Percentiles rank a stretch among this genome's conserved stretches.
These are phyloP conservation scores for Warburgia ugandensis DNA, from an alignment of 164 flowering plant genomes.

Conservation along the genomic window DNA sequence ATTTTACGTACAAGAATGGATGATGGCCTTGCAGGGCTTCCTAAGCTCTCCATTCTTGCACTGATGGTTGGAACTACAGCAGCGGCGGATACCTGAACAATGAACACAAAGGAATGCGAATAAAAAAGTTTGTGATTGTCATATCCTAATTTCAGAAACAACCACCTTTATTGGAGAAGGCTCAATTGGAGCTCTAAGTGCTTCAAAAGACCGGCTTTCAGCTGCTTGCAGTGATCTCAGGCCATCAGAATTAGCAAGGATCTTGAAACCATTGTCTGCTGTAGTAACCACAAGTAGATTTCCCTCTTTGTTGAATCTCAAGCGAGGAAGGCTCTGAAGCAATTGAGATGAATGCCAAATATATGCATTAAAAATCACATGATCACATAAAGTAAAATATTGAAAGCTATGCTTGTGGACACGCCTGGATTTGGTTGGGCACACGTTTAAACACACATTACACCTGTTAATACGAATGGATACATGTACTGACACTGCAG, in stretches of 20 bases:
- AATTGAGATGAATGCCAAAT: slow-evolving; percentile 14
- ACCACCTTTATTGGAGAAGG: slow-evolving; percentile 51
- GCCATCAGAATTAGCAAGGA: slow-evolving; percentile 73
- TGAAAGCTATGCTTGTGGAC: too few species aligned
- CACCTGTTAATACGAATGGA: too few species aligned
- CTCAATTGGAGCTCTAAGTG: slow-evolving; percentile 47
- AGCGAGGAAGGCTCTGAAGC: slow-evolving; percentile 64
- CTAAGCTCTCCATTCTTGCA: slow-evolving; percentile 47
- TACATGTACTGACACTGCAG: too few species aligned
- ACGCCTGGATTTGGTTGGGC: too few species aligned
- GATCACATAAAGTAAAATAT: neutral
- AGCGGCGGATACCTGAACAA: slow-evolving; percentile 19
- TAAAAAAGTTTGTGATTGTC: neutral
- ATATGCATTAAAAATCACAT: neutral
- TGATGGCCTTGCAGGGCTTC: slow-evolving; percentile 56
- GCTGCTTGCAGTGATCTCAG: slow-evolving; percentile 42
- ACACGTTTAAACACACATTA: too few species aligned
- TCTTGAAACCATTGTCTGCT: slow-evolving; percentile 75
- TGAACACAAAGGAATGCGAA: neutral
- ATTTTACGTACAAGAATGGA: slow-evolving; percentile 45
- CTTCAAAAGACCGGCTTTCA: slow-evolving; percentile 56
- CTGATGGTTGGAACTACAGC: slow-evolving; percentile 41
- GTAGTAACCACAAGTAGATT: slow-evolving; percentile 80
- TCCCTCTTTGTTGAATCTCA: slow-evolving; percentile 93
- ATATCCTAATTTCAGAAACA: neutral